A percentile compares a stretch with the other conserved stretches of the same genome.
Evolutionary conservation across 352 stramenopile species (phyloP).

Genomic region (Phytophthora boehmeriae): DNA sequence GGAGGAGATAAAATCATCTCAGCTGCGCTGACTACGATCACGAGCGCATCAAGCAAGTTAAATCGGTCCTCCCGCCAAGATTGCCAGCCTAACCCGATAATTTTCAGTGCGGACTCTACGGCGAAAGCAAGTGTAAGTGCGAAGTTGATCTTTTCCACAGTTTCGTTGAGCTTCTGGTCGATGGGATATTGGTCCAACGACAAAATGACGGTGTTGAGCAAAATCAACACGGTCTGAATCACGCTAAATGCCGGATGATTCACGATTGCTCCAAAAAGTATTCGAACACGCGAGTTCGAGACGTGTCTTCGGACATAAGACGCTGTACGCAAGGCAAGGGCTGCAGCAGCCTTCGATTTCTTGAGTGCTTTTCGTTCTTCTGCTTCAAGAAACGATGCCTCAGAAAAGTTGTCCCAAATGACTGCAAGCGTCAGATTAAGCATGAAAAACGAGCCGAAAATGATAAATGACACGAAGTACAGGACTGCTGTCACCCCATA

Average conservation of each 20-base stretch:
- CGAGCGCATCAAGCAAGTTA: conserved; percentile 82
- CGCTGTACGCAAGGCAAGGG: conserved; percentile 12
- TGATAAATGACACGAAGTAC: conserved; percentile 90
- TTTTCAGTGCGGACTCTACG: conserved; percentile 68
- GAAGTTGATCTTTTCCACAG: conserved; percentile 73
- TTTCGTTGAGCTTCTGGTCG: conserved; percentile 36
- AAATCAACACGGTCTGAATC: conserved; percentile 63
- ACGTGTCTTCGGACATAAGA: conserved; percentile 2
- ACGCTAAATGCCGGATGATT: conserved; percentile 63
- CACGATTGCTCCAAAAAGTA: conserved; percentile 29
- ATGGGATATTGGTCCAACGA: conserved; percentile 83
- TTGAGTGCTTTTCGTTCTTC: conserved; percentile 52
- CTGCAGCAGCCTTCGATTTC: conserved; percentile 30
- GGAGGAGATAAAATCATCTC: conserved; percentile 55
- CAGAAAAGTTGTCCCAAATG: conserved; percentile 86
- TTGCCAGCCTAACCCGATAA: conserved; percentile 65
- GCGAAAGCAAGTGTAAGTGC: conserved; percentile 55
- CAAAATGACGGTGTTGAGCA: conserved; percentile 87
- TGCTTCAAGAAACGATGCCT: conserved; percentile 59
- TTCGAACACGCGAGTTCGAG: conserved; percentile 20
- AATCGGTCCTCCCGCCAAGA: conserved; percentile 66
- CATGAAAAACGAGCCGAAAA: conserved; percentile 92
- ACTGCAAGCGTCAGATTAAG: conserved; percentile 91
- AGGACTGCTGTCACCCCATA: conserved; percentile 53
- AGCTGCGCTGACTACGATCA: conserved; percentile 48